Evolutionary conservation across 805 yeast genomes (phyloP).

Genomic region (Debaryomyces castellii): DNA sequence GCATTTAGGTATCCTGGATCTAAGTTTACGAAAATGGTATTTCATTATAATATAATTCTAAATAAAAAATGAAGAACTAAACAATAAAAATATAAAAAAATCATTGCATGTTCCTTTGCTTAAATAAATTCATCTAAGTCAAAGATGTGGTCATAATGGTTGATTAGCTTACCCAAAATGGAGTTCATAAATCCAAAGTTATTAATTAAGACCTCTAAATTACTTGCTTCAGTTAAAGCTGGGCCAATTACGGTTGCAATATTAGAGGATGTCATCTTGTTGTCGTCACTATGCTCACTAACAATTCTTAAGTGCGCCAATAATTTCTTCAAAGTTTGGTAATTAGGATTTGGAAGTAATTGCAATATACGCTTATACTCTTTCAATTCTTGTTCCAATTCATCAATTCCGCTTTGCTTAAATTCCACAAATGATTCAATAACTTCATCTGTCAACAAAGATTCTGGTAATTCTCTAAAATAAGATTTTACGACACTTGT

Average conservation of each 20-base stretch:
- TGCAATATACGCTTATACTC: slow-evolving; percentile 30
- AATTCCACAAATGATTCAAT: slow-evolving; percentile 55
- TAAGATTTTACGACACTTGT: slow-evolving; percentile 86
- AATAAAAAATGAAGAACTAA: not conserved
- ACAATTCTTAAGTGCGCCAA: slow-evolving; percentile 70
- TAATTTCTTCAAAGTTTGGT: slow-evolving; percentile 63
- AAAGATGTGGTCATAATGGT: slow-evolving; percentile 42
- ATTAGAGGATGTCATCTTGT: slow-evolving; percentile 87
- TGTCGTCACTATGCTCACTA: slow-evolving; percentile 61
- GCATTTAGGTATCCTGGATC: not conserved
- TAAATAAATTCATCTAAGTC: slow-evolving; percentile 7
- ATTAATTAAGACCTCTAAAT: slow-evolving; percentile 44
- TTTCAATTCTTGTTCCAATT: slow-evolving; percentile 8
- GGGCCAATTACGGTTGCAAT: slow-evolving; percentile 86
- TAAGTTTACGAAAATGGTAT: no score
- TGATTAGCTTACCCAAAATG: slow-evolving; percentile 50
- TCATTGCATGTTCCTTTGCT: slow-evolving; percentile 1
- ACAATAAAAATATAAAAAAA: not conserved
- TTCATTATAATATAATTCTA: not conserved
- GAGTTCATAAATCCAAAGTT: slow-evolving; percentile 57
- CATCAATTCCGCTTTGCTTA: slow-evolving; percentile 14
- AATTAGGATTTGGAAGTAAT: slow-evolving; percentile 64
- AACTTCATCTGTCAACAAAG: slow-evolving; percentile 67
- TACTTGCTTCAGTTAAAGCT: slow-evolving; percentile 55
- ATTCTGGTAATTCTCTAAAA: slow-evolving; percentile 84